Evolutionary conservation across 2,329 filamentous ascomycete species (phyloP), one percentile per base, ranked within the genome.

Genomic region (Fusarium devonianum): DNA sequence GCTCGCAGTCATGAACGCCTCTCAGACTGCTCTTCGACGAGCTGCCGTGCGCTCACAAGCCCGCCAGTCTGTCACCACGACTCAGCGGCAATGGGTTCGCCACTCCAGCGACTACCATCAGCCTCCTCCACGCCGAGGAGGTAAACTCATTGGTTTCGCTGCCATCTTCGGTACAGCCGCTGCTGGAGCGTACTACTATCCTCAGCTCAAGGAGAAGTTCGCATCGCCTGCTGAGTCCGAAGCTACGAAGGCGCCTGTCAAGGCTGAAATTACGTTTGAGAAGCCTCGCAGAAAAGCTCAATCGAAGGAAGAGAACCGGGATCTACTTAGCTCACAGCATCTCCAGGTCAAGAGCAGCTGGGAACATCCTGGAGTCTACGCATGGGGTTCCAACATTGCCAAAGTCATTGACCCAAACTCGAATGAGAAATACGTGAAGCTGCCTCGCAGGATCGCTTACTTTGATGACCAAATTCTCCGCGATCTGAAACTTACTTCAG

Each of bases 371-470:
- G 94, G 92, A 2, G 88, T 97, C 0, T 97, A 96, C 72, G 85
- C 88, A 5, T 99, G 94, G 93, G 94, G 94, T 1, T 91, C 88
- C 13, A 99, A 99, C 65, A 77, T 78, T 12, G 90, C 92, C 52
- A 83, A 82, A 62, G 92, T 96, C n/a, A 90, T 89, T 26, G 92
- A 92, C 30, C 92, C 92, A 1, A 86, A 88, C 56, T 93, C 89
- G 7, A 81, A 87, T 40, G 92, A 96, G 44, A 75, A 77, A 21
- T 82, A 87, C 55, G 79, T 97, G 69, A 97, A 96, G 74, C 85
- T 82, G 2, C 92, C 94, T 11, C 79, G 87, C 49, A 82, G 92
- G 50, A 85, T 97, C 65, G 62, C 81, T 0, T 94, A 87, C 71
- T 97, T 99, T 66, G 86, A 97, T 66, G 89, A 88, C 21, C 84